phyloP scores from a whole-genome alignment of 768 basidiomycete species.

The Amanita exitialis region DNA sequence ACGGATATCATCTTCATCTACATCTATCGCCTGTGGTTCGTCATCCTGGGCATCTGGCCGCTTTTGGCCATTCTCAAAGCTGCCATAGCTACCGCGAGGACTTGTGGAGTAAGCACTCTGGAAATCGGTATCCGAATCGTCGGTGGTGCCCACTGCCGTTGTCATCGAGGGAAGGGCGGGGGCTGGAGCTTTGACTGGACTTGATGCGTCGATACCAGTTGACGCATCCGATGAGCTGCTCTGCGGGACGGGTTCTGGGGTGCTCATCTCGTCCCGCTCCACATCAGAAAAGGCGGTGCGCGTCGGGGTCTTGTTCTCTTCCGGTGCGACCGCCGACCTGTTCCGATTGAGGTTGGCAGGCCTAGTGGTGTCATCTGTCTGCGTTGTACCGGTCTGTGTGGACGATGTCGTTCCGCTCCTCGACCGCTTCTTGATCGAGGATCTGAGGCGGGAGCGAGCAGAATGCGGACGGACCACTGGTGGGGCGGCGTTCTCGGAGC shows the following conservation, averaged over 20 bases:
- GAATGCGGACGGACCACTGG: constrained; percentile 29
- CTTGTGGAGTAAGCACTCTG: constrained; percentile 79
- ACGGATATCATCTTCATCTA: constrained; percentile 13
- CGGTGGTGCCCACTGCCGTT: constrained; percentile 32
- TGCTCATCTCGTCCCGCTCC: constrained; percentile 21
- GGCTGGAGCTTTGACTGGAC: constrained; percentile 10
- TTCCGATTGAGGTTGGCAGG: constrained; percentile 11
- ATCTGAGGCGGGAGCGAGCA: constrained; percentile 21
- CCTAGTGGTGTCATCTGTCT: constrained; percentile 17
- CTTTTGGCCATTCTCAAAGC: constrained; percentile 26
- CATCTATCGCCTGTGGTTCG: constrained; percentile 4
- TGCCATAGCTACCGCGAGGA: constrained; percentile 57
- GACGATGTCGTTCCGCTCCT: constrained; percentile 61
- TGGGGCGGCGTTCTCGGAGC: constrained; percentile 32
- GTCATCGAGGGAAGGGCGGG: constrained; percentile 10
- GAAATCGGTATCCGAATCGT: constrained; percentile 80
- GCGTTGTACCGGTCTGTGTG: constrained; percentile 29
- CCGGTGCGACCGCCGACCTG: constrained; percentile 13
- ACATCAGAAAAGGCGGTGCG: constrained; percentile 27
- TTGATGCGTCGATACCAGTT: constrained; percentile 7
- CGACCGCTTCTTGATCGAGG: constrained; percentile 29
- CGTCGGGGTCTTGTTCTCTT: constrained; percentile 34
- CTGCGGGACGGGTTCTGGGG: constrained; percentile 22
- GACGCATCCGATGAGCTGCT: constrained; percentile 23
- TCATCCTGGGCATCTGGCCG: constrained; percentile 18